Evolutionary conservation across 2,329 filamentous ascomycete genomes (phyloP).

Genomic region (Clathrospora elynae): DNA sequence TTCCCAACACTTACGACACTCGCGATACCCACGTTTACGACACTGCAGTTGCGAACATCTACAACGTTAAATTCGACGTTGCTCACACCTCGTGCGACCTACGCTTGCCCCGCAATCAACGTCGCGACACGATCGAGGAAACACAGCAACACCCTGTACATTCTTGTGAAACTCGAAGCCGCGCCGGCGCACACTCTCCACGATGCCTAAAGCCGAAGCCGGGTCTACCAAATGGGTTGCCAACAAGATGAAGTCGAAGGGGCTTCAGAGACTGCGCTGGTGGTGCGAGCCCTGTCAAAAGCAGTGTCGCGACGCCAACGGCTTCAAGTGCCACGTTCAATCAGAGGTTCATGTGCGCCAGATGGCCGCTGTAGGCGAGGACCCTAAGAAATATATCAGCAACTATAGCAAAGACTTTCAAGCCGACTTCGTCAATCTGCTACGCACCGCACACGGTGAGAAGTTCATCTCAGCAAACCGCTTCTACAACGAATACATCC

Average conservation of each 20-base stretch:
- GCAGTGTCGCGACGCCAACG: conserved; percentile 84
- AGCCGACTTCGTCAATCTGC: conserved; percentile 74
- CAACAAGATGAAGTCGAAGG: conserved; percentile 81
- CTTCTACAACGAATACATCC: conserved; percentile 95
- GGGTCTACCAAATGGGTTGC: conserved; percentile 88
- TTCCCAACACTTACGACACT: no score
- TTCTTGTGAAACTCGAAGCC: no score
- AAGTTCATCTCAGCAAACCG: conserved; percentile 88
- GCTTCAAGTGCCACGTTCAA: conserved; percentile 70
- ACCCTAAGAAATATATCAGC: conserved; percentile 81
- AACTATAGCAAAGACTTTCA: conserved; percentile 82
- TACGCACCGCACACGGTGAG: conserved; percentile 85
- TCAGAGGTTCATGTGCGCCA: conserved; percentile 87
- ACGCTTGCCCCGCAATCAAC: no score
- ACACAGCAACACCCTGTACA: no score
- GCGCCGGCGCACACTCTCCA: conserved; percentile 14
- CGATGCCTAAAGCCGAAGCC: conserved; percentile 89
- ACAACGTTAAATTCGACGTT: no score
- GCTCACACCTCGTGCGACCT: no score
- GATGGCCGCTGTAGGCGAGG: conserved; percentile 84
- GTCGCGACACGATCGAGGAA: no score
- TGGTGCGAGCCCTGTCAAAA: conserved; percentile 83
- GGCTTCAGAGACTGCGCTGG: conserved; percentile 75
- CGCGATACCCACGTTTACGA: no score
- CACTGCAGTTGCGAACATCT: no score